Base-by-base conservation (phyloP, 2,329 filamentous ascomycete genomes). In the Fusarium lateritium region DNA sequence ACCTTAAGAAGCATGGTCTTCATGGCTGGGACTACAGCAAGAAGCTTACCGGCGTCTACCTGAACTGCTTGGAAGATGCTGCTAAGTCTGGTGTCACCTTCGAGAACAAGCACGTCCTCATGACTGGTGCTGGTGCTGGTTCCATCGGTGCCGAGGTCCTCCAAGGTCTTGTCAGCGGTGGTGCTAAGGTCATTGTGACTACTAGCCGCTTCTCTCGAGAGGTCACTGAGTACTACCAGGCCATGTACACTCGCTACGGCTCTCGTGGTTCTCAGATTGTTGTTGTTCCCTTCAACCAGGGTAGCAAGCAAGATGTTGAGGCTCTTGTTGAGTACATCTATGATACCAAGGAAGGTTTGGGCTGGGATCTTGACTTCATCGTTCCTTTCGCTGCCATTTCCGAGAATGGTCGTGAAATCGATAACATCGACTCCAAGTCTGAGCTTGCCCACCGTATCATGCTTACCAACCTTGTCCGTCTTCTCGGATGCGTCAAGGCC, bases 21-120 rank as follows among this genome's bases (percentile, higher is more conserved):
- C 92, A 97, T 76, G 95, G 95, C 65, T 99, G 96, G 96, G 94
- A 98, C 77, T 99, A 98, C 85, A 98, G 94, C 89, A 99, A 98
- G 88, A 98, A 97, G 85, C 88, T 99, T 60, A 98, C 96, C 24
- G 92, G 93, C 59, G 82, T 94, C 73, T 99, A 99, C 79, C 89
- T 99, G 34, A 94, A 98, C 78, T 94, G 94, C 67, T 83, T 99
- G 33, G 94, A 97, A 83, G 89, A 94, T 68, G 94, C 94, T 70
- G 96, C 96, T 70, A 92, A 90, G 76, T 86, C 89, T 57, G 96
- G 96, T 79, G 90, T 99, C 62, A 96, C 91, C 46, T 99, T 97
- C 85, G 89, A 94, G 78, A 94, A 92, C 83, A 98, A 98, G 86
- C 93, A 98, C 77, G 95, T 92, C 47, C 88, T 99, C 72, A 99